Base-by-base conservation (phyloP, 2,329 filamentous ascomycete genomes). In the Aspergillus sp. region DNA sequence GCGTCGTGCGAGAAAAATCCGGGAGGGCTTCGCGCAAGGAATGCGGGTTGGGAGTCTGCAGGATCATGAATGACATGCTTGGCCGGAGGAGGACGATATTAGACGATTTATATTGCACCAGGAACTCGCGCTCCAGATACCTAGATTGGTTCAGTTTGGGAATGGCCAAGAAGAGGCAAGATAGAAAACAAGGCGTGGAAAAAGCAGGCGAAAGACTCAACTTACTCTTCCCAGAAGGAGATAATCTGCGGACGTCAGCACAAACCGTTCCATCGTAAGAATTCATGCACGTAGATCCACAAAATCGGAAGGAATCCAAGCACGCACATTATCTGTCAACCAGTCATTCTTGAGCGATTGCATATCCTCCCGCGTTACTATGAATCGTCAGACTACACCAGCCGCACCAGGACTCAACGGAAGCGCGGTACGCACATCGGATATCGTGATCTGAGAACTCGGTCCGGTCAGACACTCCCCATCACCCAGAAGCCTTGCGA, bases 191-290 rank as follows among this genome's bases (percentile, higher is more conserved):
- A 11, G 11, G 9, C 11, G 29, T 10, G n/a, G 38, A 42, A 6
- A 21, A 20, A 42, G 40, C 11, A 6, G 40, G 17, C n/a, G 3
- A 5, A 19, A 17, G 40, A 42, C 16, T 13, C 23, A 36, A 72
- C 77, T 63, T 85, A 96, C 81, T 97, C 93, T 81, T 97, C 89
- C 93, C 94, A 99, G 70, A 99, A 97, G 47, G 91, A 88, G 61
- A 99, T 97, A 63, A 91, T 92, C 89, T 93, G 62, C 43, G 47
- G 61, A 64, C 59, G 61, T 58, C 69, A 31, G 46, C 48, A 19
- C 50, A 25, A 20, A 54, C 49, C 41, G 31, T 50, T 43, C 34
- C 46, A 29, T 47, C 41, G 46, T 19, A 29, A 29, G 2, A 29
- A 29, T 29, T 7, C 25, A 29, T 29, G 25, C 9, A 29, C 11